Conservation (phyloP, 2,329 filamentous ascomycete species). For the Aureobasidium sp. region DNA sequence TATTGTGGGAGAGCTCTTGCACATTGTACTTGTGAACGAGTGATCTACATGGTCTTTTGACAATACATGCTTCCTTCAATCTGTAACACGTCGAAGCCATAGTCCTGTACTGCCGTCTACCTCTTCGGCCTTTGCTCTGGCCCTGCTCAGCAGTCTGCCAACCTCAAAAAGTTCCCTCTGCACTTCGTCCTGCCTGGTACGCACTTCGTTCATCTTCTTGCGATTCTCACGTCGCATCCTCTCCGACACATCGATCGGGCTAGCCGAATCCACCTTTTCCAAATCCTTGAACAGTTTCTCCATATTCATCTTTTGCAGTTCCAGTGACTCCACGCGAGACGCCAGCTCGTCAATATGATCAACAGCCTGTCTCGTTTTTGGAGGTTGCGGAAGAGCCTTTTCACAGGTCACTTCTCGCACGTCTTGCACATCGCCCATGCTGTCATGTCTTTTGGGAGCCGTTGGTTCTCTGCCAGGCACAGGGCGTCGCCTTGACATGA, state of each 20-base stretch:
- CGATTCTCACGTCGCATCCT: constrained; percentile 47
- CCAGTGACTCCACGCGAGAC: constrained; percentile 55
- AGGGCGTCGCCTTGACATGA: constrained; percentile 7
- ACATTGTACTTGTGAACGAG: background rate
- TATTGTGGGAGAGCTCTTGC: background rate
- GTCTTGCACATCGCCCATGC: constrained; percentile 19
- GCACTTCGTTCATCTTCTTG: constrained; percentile 57
- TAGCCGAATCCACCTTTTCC: constrained; percentile 62
- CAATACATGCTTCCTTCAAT: constrained; percentile 19
- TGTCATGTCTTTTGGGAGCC: constrained; percentile 14
- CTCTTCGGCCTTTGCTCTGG: constrained; percentile 60
- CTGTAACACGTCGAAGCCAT: constrained; percentile 71
- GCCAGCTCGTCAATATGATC: constrained; percentile 57
- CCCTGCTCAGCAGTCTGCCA: constrained; percentile 67
- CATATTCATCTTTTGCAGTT: constrained; percentile 62
- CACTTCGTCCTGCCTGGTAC: constrained; percentile 61
- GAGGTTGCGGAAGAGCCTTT: constrained; percentile 4
- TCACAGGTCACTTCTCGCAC: constrained; percentile 21
- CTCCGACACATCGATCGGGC: constrained; percentile 58
- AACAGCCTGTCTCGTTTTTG: constrained; percentile 12
- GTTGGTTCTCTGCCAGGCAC: constrained; percentile 15
- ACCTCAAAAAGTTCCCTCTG: constrained; percentile 70
- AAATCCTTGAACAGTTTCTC: constrained; percentile 65
- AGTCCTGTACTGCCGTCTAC: constrained; percentile 54
- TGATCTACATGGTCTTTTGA: background rate